These are phyloP conservation scores for Amauroascus niger DNA, from an alignment of 2,329 filamentous ascomycete species.

Conservation along the genomic window DNA sequence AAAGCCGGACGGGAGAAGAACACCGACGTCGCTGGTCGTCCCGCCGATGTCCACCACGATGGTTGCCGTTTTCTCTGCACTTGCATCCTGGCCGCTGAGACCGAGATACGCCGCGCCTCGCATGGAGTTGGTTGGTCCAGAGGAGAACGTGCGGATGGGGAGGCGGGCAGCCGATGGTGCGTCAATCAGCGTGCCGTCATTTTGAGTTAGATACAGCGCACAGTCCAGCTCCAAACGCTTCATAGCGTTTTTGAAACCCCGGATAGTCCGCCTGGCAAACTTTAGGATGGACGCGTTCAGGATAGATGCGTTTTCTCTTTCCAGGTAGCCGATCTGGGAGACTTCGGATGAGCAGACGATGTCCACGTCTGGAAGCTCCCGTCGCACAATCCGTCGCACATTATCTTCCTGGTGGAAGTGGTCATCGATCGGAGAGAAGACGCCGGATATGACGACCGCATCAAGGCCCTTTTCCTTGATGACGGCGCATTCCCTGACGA, in stretches of 20 bases:
- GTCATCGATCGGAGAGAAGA: slow-evolving; percentile 51
- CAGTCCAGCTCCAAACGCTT: slow-evolving; percentile 37
- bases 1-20: slow-evolving; percentile 49
- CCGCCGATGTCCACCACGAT: slow-evolving; percentile 53
- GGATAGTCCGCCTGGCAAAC: slow-evolving; percentile 40
- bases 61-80: slow-evolving; percentile 13
- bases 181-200: slow-evolving; percentile 43
- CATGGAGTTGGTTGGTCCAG: slow-evolving; percentile 46
- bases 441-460: slow-evolving; percentile 46
- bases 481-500: slow-evolving; percentile 36
- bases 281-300: slow-evolving; percentile 42
- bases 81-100: slow-evolving; percentile 7
- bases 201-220: slow-evolving; percentile 44
- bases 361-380: slow-evolving; percentile 40
- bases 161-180: slow-evolving; percentile 39
- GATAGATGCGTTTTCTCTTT: slow-evolving; percentile 44
- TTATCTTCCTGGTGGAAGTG: slow-evolving; percentile 44
- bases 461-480: slow-evolving; percentile 38
- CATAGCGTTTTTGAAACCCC: slow-evolving; percentile 40
- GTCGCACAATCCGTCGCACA: slow-evolving; percentile 41
- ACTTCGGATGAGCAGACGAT: slow-evolving; percentile 45
- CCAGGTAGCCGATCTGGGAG: slow-evolving; percentile 42
- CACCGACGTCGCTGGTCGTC: slow-evolving; percentile 52
- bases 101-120: slow-evolving; percentile 39
- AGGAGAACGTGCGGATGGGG: slow-evolving; percentile 45